Base-by-base conservation (phyloP, 371 early-diverging fungal genomes). In the Catenaria anguillulae region DNA sequence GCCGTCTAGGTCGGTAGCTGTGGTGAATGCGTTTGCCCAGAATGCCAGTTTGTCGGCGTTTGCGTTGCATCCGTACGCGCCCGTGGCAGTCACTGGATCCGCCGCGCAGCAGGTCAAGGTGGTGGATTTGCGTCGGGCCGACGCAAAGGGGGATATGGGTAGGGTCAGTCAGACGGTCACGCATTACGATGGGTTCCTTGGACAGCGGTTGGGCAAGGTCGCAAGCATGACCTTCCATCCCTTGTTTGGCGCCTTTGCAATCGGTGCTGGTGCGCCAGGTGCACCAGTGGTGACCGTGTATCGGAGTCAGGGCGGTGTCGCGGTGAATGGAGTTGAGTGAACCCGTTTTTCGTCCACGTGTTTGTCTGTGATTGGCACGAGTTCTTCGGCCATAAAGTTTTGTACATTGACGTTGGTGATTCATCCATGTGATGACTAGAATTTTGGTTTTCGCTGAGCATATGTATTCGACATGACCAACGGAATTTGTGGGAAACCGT, bases 61-160 rank as follows among this genome's bases (percentile, higher is more conserved):
- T 26, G 78, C 83, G 26, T 73, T 86, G 0, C 90, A 89, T 70
- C 79, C 84, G 64, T 77, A 82, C 62, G 81, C 84, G 31, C 80
- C 80, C 21, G 74, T 86, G 0, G 66, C 86, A 63, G 83, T 83
- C 4, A 36, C 58, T 3, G 36, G 42, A 17, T 50, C 52, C 29
- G 52, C 52, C 5, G 29, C 52, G 33, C 29, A 29, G 52, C 52
- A 50, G 29, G 8, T 8, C 8, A 50, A 80, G 84, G 86, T 87
- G 75, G 35, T 55, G 54, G 19, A 24, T 34, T 17, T 37, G 33
- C 31, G 67, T 1, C 52, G 2, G 40, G 21, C 1, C 5, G 34
- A 19, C 55, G 58, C 26, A 31, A 36, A 55, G n/a, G 29, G n/a
- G n/a, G 40, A 5, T 17, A 40, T 17, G 40, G 40, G 40, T 17